Base-by-base conservation (phyloP, 164 flowering plant species). In the Umbellularia californica region DNA sequence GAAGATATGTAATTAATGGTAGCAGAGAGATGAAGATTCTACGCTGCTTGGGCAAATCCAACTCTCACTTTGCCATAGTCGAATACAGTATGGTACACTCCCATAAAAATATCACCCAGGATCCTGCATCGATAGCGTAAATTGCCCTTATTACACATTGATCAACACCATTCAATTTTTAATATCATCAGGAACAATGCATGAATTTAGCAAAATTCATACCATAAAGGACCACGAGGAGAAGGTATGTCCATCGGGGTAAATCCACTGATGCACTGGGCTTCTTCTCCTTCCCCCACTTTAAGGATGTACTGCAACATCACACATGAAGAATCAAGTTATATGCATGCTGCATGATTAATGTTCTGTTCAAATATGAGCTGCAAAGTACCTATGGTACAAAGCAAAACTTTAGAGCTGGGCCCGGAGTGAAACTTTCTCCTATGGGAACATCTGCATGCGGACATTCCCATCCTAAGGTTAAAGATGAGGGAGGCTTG, bases 181-280 rank as follows among this genome's bases (percentile, higher is more conserved):
- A 3, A 1, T 17, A 14, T 35, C 10, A 35, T 35, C 47, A 35
- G 33, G 58, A 52, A 52, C 58, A 52, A 52, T 52, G 58, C 58
- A 52, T 52, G 58, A 17, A 0, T 52, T 19, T 55, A 55, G 60
- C 5, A 19, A 14, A 55, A 13, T 0, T 35, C 47, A 13, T 86
- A 88, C 90, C 92, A 88, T 77, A 85, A 84, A 73, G 95, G 91
- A 52, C 92, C 92, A 15, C 87, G 90, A 52, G 91, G 92, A 50
- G 91, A 89, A 9, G 90, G 79, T 15, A 90, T 81, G 71, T 90
- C 95, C 72, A 91, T 71, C 62, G 90, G 92, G 14, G 77, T 83
- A 70, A 91, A 91, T 68, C 93, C 92, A 72, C 93, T 91, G 11
- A 88, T 86, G 88, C 95, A 91, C 78, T 89, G 91, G 50, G 90